A percentile compares a stretch with the other conserved stretches of the same genome.
phyloP scores from a whole-genome alignment of 2,329 filamentous ascomycete genomes.

The Exophiala bonariae region DNA sequence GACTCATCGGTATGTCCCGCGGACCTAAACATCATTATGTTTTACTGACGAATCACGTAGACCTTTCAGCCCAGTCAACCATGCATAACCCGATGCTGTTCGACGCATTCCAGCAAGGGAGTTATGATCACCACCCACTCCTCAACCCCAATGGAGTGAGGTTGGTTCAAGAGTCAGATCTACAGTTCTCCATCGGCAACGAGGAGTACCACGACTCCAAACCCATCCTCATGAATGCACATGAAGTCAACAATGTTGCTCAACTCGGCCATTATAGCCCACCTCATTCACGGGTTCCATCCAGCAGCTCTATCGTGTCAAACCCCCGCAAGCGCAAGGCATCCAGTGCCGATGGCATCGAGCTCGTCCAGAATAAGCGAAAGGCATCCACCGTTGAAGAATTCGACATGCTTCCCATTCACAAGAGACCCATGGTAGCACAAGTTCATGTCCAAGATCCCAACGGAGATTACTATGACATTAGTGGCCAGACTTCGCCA shows the following conservation, averaged over 20 bases:
- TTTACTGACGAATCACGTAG: slow-evolving; percentile 4
- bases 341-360: slow-evolving; percentile 7
- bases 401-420: slow-evolving; percentile 46
- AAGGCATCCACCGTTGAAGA: slow-evolving; percentile 55
- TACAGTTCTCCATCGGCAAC: slow-evolving; percentile 12
- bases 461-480: slow-evolving; percentile 54
- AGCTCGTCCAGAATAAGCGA: slow-evolving; percentile 49
- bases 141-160: slow-evolving; percentile 14
- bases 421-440: slow-evolving; percentile 48
- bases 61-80: slow-evolving; percentile 12
- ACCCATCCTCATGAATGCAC: slow-evolving; percentile 3
- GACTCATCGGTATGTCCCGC: slow-evolving; percentile 15
- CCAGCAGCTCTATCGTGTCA: slow-evolving; percentile 10
- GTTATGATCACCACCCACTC: slow-evolving; percentile 23
- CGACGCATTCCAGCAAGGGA: slow-evolving; percentile 37
- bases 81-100: slow-evolving; percentile 19
- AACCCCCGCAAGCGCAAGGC: slow-evolving; percentile 21
- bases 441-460: slow-evolving; percentile 47
- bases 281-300: slow-evolving; percentile 13
- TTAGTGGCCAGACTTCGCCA: slow-evolving; percentile 46
- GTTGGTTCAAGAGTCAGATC: slow-evolving; percentile 14
- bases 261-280: slow-evolving; percentile 8
- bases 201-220: slow-evolving; percentile 8
- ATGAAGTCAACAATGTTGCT: slow-evolving; percentile 3
- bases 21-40: not conserved